phyloP scores from a whole-genome alignment of 371 early-diverging fungal genomes.

The Saksenaea oblongispora region DNA sequence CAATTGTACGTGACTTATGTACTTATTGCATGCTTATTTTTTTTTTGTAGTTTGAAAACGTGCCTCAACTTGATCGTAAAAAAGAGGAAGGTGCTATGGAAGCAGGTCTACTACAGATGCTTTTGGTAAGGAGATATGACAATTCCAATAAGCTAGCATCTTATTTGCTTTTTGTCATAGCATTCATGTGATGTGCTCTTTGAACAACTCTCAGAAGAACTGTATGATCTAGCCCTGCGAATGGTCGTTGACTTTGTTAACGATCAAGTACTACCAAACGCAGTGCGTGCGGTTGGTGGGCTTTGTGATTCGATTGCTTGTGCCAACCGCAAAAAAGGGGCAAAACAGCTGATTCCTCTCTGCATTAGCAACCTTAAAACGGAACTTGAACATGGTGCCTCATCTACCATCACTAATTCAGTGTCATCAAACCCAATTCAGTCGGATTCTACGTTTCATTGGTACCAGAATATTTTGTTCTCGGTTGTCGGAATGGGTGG shows the following conservation, averaged over 20 bases:
- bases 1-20: constrained; percentile 52
- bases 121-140: constrained; percentile 22
- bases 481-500: constrained; percentile 56
- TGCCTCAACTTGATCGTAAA: constrained; percentile 64
- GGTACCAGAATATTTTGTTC: constrained; percentile 73
- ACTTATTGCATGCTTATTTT: neutral
- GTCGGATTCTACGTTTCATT: constrained; percentile 75
- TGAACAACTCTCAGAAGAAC: constrained; percentile 63
- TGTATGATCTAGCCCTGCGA: constrained; percentile 64
- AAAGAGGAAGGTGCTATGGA: constrained; percentile 43
- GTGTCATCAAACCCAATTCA: constrained; percentile 57
- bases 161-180: constrained; percentile 19
- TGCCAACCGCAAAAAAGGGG: constrained; percentile 53
- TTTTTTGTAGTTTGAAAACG: constrained; percentile 67
- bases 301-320: constrained; percentile 49
- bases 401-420: constrained; percentile 55
- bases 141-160: neutral
- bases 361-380: constrained; percentile 58
- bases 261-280: constrained; percentile 66
- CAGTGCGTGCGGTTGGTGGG: constrained; percentile 65
- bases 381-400: constrained; percentile 76
- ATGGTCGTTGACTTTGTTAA: constrained; percentile 64
- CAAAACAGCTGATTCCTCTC: constrained; percentile 62
- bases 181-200: constrained; percentile 69
- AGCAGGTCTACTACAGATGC: constrained; percentile 42